Evolutionary conservation across 139 green algal genomes (phyloP).

Genomic region (Yamagishiella unicocca): DNA sequence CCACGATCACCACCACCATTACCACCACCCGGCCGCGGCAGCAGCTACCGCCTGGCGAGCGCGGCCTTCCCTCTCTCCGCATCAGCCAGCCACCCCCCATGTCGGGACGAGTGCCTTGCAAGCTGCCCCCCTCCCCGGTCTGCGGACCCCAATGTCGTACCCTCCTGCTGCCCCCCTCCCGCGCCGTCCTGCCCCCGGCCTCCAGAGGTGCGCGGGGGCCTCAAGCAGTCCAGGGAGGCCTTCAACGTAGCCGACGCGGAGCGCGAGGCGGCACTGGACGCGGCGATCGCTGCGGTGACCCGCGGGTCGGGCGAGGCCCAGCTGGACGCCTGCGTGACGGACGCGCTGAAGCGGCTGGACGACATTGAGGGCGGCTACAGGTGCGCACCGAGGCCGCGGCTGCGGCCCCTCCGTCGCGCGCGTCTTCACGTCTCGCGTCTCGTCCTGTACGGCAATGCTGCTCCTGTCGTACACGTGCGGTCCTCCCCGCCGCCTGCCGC

Average conservation of each 20-base stretch:
- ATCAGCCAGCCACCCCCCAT: too few species aligned
- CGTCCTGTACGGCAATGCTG: too few species aligned
- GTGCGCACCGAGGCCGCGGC: not conserved
- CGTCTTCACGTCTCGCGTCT: not conserved
- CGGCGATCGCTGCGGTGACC: constrained; percentile 62
- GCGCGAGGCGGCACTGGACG: constrained; percentile 60
- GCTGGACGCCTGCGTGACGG: constrained; percentile 58
- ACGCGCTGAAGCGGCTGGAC: constrained; percentile 56
- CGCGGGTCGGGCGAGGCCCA: constrained; percentile 64
- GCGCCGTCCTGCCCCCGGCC: too few species aligned
- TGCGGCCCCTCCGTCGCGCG: not conserved
- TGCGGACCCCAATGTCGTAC: too few species aligned
- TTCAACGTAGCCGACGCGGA: constrained; percentile 59
- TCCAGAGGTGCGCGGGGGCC: constrained; percentile 17
- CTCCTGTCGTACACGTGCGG: too few species aligned
- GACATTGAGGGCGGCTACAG: constrained; percentile 57
- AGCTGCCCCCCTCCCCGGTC: too few species aligned
- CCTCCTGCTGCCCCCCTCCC: not conserved
- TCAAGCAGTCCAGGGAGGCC: constrained; percentile 53
- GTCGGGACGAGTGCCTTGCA: too few species aligned
- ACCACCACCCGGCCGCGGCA: too few species aligned
- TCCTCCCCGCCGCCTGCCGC: too few species aligned
- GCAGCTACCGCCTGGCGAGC: too few species aligned
- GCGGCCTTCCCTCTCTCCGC: too few species aligned
- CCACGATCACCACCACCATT: too few species aligned